Percentiles rank a stretch among this genome's conserved stretches.
Evolutionary conservation across 2,329 filamentous ascomycete genomes (phyloP).

Genomic region (Chrysosporium keratinophilum): DNA sequence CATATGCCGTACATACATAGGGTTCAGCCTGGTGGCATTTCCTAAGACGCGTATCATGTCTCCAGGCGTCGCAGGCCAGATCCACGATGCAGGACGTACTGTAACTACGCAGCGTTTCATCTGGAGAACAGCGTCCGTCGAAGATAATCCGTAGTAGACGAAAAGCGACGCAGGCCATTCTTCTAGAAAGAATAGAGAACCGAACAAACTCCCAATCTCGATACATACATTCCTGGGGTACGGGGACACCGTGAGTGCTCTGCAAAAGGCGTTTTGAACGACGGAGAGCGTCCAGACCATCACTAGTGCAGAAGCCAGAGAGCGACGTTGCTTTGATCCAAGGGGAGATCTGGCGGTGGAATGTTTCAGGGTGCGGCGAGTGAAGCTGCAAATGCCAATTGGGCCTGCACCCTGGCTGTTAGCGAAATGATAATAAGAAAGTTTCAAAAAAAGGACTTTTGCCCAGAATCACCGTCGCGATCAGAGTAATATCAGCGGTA

Average conservation of each 20-base stretch:
- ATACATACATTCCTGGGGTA: background rate
- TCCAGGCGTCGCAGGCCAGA: background rate
- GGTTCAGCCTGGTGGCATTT: too few species aligned
- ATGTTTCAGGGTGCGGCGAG: slow-evolving; percentile 6
- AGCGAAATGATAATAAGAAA: slow-evolving; percentile 8
- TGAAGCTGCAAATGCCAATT: background rate
- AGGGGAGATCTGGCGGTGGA: background rate
- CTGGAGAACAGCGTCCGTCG: background rate
- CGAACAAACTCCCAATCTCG: background rate
- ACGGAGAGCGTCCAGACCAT: background rate
- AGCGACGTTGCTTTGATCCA: background rate
- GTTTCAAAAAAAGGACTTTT: slow-evolving; percentile 9
- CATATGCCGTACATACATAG: too few species aligned
- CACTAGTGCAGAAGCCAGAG: too few species aligned
- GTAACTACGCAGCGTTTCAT: background rate
- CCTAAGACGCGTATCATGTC: background rate
- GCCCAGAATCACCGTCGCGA: background rate
- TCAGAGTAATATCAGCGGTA: background rate
- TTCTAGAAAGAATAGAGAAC: background rate
- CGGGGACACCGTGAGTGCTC: background rate
- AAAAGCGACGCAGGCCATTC: background rate
- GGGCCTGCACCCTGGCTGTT: background rate
- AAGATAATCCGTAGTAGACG: background rate
- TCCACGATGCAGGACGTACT: background rate
- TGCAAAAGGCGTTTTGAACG: background rate